These are phyloP conservation scores for Auriscalpium microsporum DNA, from an alignment of 768 basidiomycete genomes.

Conservation along the genomic window DNA sequence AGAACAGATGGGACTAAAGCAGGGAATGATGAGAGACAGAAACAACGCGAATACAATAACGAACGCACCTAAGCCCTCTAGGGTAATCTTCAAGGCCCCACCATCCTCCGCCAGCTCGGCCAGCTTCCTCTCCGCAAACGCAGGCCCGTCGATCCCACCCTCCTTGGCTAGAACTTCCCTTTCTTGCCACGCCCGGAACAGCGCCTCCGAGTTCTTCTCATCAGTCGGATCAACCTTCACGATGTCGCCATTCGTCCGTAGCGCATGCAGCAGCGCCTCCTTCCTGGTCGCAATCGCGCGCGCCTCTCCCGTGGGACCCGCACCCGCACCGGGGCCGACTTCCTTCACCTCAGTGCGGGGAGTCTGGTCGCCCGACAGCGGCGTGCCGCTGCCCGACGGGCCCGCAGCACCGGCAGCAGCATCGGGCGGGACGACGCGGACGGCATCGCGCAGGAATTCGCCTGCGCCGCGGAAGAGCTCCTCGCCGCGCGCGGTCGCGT, in stretches of 20 bases:
- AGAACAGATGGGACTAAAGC: slow-evolving; percentile 62
- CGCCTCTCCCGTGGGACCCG: slow-evolving; percentile 14
- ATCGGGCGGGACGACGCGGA: slow-evolving; percentile 90
- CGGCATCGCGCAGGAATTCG: slow-evolving; percentile 62
- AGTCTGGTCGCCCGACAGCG: slow-evolving; percentile 12
- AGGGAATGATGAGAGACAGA: not conserved
- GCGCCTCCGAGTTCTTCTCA: slow-evolving; percentile 45
- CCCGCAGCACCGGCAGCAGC: slow-evolving; percentile 83
- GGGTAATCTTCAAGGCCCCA: slow-evolving; percentile 40
- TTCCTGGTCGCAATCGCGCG: slow-evolving; percentile 17
- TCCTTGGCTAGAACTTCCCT: slow-evolving; percentile 43
- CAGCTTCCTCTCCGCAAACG: slow-evolving; percentile 47
- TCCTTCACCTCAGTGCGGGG: not conserved
- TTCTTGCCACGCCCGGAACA: slow-evolving; percentile 51
- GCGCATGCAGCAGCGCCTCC: slow-evolving; percentile 45
- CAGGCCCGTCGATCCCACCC: slow-evolving; percentile 48
- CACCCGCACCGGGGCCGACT: slow-evolving; percentile 16
- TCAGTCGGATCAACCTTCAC: slow-evolving; percentile 67
- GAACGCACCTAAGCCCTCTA: slow-evolving; percentile 50
- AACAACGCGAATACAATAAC: slow-evolving; percentile 1
- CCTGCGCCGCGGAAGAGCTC: slow-evolving; percentile 60
- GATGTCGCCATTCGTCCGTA: slow-evolving; percentile 69
- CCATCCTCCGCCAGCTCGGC: slow-evolving; percentile 42
- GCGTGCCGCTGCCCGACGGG: slow-evolving; percentile 23
- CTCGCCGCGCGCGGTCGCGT: slow-evolving; percentile 16